Evolutionary conservation across 2,329 filamentous ascomycete genomes (phyloP).

Genomic region (Talaromyces sp.): DNA sequence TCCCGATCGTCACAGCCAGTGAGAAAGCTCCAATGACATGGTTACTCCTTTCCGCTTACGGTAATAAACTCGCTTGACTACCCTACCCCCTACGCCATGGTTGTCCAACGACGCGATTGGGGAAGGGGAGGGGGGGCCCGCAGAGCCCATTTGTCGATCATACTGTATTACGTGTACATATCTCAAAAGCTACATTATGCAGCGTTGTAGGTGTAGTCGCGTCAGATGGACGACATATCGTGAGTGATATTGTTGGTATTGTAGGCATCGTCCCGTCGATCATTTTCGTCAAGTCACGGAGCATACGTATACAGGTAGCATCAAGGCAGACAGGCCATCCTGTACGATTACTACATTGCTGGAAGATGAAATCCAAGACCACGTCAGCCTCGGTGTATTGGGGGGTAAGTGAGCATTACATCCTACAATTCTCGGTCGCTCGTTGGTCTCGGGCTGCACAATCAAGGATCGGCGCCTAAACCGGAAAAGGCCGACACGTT

Average conservation of each 20-base stretch:
- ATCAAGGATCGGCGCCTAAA: not conserved
- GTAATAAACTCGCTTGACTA: not conserved
- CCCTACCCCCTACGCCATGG: not conserved
- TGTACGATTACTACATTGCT: not conserved
- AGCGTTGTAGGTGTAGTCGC: not conserved
- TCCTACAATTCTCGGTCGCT: not conserved
- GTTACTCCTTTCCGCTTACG: not conserved
- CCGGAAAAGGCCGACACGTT: not conserved
- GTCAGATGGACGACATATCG: not conserved
- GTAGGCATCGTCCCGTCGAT: not conserved
- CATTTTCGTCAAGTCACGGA: not conserved
- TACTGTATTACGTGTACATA: slow-evolving; percentile 1
- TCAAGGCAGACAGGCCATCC: not conserved
- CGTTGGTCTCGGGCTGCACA: not conserved
- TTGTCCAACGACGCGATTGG: not conserved
- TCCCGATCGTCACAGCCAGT: not conserved
- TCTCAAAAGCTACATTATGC: not conserved
- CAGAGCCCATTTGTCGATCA: slow-evolving; percentile 3
- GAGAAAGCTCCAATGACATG: not conserved
- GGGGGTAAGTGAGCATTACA: not conserved
- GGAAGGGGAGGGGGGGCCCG: too few relatives aligned
- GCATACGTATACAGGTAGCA: not conserved
- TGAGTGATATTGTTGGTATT: not conserved
- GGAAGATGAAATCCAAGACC: not conserved
- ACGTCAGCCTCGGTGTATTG: not conserved